A percentile compares a stretch with the other conserved stretches of the same genome.
Conservation (phyloP, 75 land plant genomes). For the Selaginella tamariscina region DNA sequence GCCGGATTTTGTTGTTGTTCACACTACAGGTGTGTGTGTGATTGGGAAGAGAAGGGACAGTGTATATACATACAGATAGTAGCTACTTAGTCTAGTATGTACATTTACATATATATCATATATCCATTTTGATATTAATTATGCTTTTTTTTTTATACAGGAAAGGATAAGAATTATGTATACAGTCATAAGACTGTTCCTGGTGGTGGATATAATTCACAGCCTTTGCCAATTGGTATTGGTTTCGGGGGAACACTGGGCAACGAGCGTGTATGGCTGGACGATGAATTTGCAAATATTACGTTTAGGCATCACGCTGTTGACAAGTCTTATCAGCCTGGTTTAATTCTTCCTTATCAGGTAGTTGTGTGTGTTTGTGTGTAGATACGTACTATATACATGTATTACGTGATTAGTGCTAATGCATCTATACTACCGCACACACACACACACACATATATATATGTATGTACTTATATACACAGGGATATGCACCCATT, state of each 20-base stretch:
- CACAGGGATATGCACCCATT: conserved; percentile 52
- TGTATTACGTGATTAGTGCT: too few species aligned
- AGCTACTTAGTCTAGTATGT: not conserved
- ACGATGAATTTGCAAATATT: conserved; percentile 71
- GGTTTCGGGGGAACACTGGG: conserved; percentile 79
- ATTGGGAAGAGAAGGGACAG: not conserved
- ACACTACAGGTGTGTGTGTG: conserved; percentile 41
- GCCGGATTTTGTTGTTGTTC: conserved; percentile 41
- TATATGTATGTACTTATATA: not conserved
- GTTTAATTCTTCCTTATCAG: conserved; percentile 68
- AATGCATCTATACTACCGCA: too few species aligned
- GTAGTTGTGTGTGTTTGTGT: conserved; percentile 18
- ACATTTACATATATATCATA: not conserved
- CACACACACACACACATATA: not conserved
- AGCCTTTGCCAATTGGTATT: conserved; percentile 71
- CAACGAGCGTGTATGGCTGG: conserved; percentile 65
- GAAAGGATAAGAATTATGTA: conserved; percentile 68
- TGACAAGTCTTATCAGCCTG: conserved; percentile 80
- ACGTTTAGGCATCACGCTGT: conserved; percentile 81
- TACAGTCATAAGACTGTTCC: conserved; percentile 59
- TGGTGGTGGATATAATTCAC: conserved; percentile 41
- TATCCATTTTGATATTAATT: not conserved
- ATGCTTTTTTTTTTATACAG: conserved; percentile 26
- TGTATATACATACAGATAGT: not conserved
- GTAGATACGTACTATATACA: not conserved